Percentiles rank a stretch among this genome's conserved stretches.
phyloP scores from a whole-genome alignment of 306 rosid species.

The Spatholobus suberectus region DNA sequence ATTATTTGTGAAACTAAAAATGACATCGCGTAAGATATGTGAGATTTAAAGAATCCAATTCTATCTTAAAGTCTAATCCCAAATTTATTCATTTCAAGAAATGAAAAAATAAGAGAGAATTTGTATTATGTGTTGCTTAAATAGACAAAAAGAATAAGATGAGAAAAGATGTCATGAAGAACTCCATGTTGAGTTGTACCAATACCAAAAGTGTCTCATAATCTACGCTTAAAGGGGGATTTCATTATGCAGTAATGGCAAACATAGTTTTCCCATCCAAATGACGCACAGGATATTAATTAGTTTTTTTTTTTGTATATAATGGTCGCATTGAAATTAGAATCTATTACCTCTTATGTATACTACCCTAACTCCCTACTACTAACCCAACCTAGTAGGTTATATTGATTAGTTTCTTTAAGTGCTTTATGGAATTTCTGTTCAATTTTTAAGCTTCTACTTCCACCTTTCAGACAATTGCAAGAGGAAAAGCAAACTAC shows the following conservation, averaged over 20 bases:
- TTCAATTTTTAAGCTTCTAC: conserved; percentile 4
- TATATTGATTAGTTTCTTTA: too few species aligned
- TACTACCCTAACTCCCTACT: too few species aligned
- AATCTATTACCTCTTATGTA: too few species aligned
- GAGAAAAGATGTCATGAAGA: conserved; percentile 48
- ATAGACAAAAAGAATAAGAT: conserved; percentile 39
- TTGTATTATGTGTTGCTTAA: conserved; percentile 39
- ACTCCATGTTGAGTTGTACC: conserved; percentile 35
- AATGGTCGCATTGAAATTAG: too few species aligned
- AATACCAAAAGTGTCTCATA: conserved; percentile 38
- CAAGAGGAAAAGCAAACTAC: conserved; percentile 2
- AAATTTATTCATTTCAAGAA: conserved; percentile 38
- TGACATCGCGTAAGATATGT: conserved; percentile 15
- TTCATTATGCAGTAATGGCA: conserved; percentile 28
- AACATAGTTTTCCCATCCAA: conserved; percentile 28
- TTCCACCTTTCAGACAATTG: conserved; percentile 27
- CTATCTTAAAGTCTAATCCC: conserved; percentile 38
- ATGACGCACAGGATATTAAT: conserved; percentile 17
- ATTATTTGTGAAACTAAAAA: conserved; percentile 8
- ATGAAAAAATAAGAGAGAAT: conserved; percentile 31
- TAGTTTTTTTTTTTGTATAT: too few species aligned
- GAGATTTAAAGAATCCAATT: conserved; percentile 52
- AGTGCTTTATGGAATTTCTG: conserved; percentile 26
- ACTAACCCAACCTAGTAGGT: too few species aligned
- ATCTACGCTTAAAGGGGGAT: conserved; percentile 15